A percentile compares a stretch with the other conserved stretches of the same genome.
phyloP scores from a whole-genome alignment of 495 filamentous ascomycete genomes.

The Annulohypoxylon bovei region DNA sequence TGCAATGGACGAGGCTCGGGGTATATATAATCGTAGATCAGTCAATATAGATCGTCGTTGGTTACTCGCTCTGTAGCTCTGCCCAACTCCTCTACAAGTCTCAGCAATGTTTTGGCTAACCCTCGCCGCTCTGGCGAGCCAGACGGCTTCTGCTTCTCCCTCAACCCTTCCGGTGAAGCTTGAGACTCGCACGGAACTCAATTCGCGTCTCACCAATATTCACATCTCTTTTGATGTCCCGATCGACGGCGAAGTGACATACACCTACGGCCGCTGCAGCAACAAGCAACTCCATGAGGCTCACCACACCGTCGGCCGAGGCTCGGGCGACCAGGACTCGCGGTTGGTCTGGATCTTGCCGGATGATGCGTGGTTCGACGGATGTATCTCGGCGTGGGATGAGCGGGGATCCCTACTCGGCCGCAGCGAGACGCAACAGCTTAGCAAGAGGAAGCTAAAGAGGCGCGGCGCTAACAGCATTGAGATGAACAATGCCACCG shows the following conservation, averaged over 20 bases:
- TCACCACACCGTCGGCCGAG: slow-evolving; percentile 48
- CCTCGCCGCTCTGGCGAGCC: slow-evolving; percentile 30
- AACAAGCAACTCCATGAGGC: slow-evolving; percentile 28
- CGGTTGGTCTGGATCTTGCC: slow-evolving; percentile 66
- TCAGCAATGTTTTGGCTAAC: slow-evolving; percentile 32
- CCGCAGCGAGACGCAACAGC: slow-evolving; percentile 53
- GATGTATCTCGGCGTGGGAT: slow-evolving; percentile 66
- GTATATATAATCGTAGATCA: slow-evolving; percentile 25
- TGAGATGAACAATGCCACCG: slow-evolving; percentile 58
- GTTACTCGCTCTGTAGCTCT: not conserved
- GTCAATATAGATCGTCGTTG: not conserved
- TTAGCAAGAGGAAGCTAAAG: slow-evolving; percentile 39
- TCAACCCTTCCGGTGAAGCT: slow-evolving; percentile 48
- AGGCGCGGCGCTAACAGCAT: slow-evolving; percentile 51
- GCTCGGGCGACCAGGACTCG: slow-evolving; percentile 35
- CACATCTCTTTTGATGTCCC: slow-evolving; percentile 48
- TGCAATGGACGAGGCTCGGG: not conserved
- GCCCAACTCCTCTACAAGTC: not conserved
- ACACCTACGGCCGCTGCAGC: slow-evolving; percentile 55
- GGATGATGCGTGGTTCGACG: slow-evolving; percentile 50
- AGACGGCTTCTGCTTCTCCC: slow-evolving; percentile 15
- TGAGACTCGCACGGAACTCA: slow-evolving; percentile 49
- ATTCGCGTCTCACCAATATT: slow-evolving; percentile 57
- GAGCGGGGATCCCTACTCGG: slow-evolving; percentile 51
- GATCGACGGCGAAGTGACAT: slow-evolving; percentile 45